phyloP scores from a whole-genome alignment of 2,329 filamentous ascomycete species.

The Podosphaera fusca region DNA sequence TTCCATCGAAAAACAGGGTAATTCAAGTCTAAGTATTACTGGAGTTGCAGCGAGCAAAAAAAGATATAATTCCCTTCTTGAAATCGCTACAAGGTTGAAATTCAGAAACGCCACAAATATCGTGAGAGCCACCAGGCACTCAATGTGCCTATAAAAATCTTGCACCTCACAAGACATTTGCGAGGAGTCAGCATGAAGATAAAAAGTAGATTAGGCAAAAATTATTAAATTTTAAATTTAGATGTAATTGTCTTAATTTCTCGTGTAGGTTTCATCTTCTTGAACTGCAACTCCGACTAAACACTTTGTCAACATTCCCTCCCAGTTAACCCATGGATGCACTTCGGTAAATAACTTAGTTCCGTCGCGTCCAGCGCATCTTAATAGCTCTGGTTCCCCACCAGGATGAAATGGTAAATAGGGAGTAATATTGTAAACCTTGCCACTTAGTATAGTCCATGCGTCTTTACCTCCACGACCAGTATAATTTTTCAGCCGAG shows the following conservation, averaged over 20 bases:
- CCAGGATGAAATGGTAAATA: constrained; percentile 85
- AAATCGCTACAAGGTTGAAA: no score
- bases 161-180: no score
- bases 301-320: constrained; percentile 42
- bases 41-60: no score
- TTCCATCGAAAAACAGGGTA: no score
- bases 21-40: no score
- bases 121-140: no score
- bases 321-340: constrained; percentile 51
- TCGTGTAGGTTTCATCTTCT: constrained; percentile 21
- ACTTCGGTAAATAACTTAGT: constrained; percentile 41
- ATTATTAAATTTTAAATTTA: no score
- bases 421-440: constrained; percentile 83
- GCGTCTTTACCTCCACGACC: constrained; percentile 68
- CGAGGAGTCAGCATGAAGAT: no score
- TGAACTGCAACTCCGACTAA: constrained; percentile 39
- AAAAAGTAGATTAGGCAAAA: no score
- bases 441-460: constrained; percentile 74
- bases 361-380: constrained; percentile 36
- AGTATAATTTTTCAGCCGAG: constrained; percentile 53
- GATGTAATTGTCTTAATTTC: constrained; percentile 26
- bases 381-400: constrained; percentile 49
- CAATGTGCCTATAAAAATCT: no score
- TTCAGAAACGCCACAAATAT: no score
- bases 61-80: no score